Base-by-base conservation (phyloP, 139 green algal species). In the Chlamydomonas sp. region DNA sequence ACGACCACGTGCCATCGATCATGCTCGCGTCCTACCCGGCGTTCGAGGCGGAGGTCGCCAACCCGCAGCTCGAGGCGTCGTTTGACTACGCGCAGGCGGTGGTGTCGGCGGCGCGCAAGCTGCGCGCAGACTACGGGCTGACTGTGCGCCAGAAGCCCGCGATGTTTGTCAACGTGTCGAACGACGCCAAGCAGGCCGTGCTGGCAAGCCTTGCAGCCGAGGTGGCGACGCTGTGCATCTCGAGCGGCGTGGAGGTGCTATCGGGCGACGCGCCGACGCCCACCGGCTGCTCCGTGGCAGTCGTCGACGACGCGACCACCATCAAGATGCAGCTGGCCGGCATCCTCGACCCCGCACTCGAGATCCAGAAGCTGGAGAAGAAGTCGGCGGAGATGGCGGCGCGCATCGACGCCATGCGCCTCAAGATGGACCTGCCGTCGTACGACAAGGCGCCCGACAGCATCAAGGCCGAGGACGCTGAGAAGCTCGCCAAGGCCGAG, bases 331-430 rank as follows among this genome's bases (percentile, higher is more conserved):
- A 90, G 38, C 67, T 92, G 33, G 81, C 75, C 48, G 95, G 92
- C 71, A 76, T 97, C 31, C 75, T 99, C 70, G 94, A 99, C 71
- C 86, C 91, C 0, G 74, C 71, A 13, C 83, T 90, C 71, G 95
- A 98, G 85, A 70, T 96, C 3, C 80, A 80, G 31, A 96, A 95
- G 83, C 87, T 98, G 58, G 62, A 85, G 65, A 96, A 96, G 79
- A 90, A 95, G 79, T 3, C 38, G n/a, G 24, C 57, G 4, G 87
- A 93, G 68, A 58, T 77, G 36, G 38, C 64, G 58, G 70, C 60
- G 3, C 68, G 69, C 2, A 63, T 76, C 3, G 75, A 87, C 3
- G 69, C 72, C 22, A 38, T 96, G 28, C 37, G 73, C 13, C 84
- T 84, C 71, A 84, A 83, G 57, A 83, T 86, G 73, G 57, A 38